Percentiles rank a stretch among this genome's conserved stretches.
Evolutionary conservation across 176 grass and related monocot genomes (phyloP).

Genomic region (Cenchrus americanus): DNA sequence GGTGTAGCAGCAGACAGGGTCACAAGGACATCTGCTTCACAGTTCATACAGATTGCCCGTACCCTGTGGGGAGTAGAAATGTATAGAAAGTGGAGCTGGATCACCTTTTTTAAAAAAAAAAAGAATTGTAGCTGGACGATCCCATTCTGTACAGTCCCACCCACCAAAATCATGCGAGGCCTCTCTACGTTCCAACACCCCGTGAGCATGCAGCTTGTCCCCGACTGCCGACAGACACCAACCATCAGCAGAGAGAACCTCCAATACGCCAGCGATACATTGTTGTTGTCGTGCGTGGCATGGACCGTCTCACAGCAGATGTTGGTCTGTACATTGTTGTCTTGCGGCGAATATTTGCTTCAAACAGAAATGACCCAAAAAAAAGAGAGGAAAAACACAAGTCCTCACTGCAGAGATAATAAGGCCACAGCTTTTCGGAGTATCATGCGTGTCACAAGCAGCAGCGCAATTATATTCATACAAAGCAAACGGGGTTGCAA

Average conservation of each 20-base stretch:
- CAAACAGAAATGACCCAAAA: not conserved
- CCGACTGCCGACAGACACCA: constrained; percentile 12
- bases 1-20: not conserved
- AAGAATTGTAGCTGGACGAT: not conserved
- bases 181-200: constrained; percentile 16
- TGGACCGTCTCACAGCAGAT: constrained; percentile 19
- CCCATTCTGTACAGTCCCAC: not conserved
- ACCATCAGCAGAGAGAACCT: constrained; percentile 1
- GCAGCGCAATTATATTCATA: not conserved
- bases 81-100: no score
- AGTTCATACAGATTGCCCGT: not conserved
- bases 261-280: not conserved
- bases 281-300: not conserved
- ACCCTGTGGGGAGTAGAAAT: not conserved
- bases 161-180: constrained; percentile 7
- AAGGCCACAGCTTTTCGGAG: not conserved
- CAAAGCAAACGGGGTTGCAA: not conserved
- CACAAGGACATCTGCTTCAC: not conserved
- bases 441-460: not conserved
- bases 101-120: no score
- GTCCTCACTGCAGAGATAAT: not conserved
- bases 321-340: constrained; percentile 1
- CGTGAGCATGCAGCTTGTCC: constrained; percentile 49
- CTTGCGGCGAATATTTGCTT: not conserved
- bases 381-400: not conserved